Conservation (phyloP, 1,284 basidiomycete species). For the Microstroma glucosiphilum region DNA sequence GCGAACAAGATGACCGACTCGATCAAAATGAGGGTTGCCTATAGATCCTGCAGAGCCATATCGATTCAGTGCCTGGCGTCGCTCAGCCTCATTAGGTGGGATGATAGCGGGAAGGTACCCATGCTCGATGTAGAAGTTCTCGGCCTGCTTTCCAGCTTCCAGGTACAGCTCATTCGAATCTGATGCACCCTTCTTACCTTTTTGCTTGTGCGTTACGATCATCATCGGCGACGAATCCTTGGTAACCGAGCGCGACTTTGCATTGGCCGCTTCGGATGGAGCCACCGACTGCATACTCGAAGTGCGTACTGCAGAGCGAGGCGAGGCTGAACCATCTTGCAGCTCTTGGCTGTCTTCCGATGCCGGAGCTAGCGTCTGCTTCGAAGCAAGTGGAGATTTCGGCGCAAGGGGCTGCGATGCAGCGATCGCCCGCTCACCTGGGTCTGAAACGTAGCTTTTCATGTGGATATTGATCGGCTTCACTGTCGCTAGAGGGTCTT, state of each 20-base stretch:
- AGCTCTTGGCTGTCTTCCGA: too few relatives aligned
- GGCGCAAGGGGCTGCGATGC: too few relatives aligned
- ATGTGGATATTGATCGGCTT: conserved; percentile 19
- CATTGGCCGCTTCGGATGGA: neutral
- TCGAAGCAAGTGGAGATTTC: too few relatives aligned
- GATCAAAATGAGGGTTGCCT: conserved; percentile 81
- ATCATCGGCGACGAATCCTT: neutral
- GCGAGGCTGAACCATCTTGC: too few relatives aligned
- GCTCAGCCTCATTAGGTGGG: conserved; percentile 34
- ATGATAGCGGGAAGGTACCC: conserved; percentile 41
- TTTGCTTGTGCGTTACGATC: neutral
- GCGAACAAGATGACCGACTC: conserved; percentile 79
- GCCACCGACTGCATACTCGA: too few relatives aligned
- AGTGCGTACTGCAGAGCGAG: too few relatives aligned
- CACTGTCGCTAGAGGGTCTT: conserved; percentile 9
- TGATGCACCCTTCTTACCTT: neutral
- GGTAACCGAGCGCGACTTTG: neutral
- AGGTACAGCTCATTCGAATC: conserved; percentile 19
- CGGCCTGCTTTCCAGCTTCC: conserved; percentile 30
- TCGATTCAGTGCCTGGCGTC: conserved; percentile 34
- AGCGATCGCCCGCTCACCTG: neutral
- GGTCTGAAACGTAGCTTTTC: neutral
- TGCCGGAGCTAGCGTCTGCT: too few relatives aligned
- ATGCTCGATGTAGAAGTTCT: conserved; percentile 34
- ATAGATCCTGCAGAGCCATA: conserved; percentile 52